Conservation (phyloP, 176 grass and related monocot species). For the Hsuehochloa calcarea region DNA sequence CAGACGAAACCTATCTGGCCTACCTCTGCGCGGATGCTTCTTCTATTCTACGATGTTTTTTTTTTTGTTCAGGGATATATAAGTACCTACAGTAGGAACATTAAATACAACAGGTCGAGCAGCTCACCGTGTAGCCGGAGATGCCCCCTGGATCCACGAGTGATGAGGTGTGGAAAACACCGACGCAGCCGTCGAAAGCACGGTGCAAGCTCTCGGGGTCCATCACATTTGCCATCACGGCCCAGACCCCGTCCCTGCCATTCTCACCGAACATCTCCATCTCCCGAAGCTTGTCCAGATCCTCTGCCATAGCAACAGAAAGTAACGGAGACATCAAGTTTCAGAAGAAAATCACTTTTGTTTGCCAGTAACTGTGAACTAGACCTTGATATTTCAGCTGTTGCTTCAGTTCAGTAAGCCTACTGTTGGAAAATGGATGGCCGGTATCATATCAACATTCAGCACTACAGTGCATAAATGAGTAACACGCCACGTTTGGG, state of each 20-base stretch:
- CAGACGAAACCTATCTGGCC: slow-evolving; percentile 3
- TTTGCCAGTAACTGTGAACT: neutral
- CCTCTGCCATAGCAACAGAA: slow-evolving; percentile 50
- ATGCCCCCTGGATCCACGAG: slow-evolving; percentile 90
- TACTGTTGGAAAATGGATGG: slow-evolving; percentile 2
- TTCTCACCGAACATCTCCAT: slow-evolving; percentile 93
- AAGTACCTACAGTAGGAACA: slow-evolving; percentile 2
- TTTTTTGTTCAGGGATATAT: neutral
- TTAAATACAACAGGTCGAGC: neutral
- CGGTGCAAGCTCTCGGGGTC: slow-evolving; percentile 68
- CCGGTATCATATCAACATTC: neutral
- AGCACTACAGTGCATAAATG: neutral
- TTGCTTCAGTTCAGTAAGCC: neutral
- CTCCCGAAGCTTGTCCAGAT: slow-evolving; percentile 91
- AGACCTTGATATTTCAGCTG: neutral
- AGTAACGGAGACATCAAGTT: neutral
- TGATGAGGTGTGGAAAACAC: slow-evolving; percentile 90
- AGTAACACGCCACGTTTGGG: neutral
- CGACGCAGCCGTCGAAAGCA: slow-evolving; percentile 79
- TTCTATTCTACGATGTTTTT: neutral
- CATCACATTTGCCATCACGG: slow-evolving; percentile 92
- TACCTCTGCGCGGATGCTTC: neutral
- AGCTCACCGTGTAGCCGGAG: slow-evolving; percentile 84
- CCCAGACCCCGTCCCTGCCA: slow-evolving; percentile 82
- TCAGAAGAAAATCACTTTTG: neutral